Percentiles rank a stretch among this genome's conserved stretches.
Evolutionary conservation across 2,329 filamentous ascomycete genomes (phyloP).

Genomic region (Nakataea oryzae): DNA sequence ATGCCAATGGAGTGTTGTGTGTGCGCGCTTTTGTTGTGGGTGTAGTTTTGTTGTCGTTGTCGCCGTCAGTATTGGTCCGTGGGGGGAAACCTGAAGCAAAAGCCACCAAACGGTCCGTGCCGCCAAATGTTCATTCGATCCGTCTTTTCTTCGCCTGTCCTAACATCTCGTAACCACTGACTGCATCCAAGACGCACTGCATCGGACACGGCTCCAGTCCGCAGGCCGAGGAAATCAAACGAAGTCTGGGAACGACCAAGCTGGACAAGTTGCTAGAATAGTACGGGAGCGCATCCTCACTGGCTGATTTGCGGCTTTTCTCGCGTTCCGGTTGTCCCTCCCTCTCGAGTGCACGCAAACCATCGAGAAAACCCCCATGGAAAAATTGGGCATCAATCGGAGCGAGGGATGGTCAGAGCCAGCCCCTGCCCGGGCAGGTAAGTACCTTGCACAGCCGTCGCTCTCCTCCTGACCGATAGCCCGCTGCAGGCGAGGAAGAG

Average conservation of each 20-base stretch:
- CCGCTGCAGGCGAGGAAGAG: not conserved
- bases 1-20: not conserved
- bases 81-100: not conserved
- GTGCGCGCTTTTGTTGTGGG: not conserved
- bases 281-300: no score
- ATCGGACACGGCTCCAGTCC: not conserved
- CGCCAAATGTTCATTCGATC: not conserved
- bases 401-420: not conserved
- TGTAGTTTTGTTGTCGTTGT: not conserved
- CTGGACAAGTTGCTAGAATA: no score
- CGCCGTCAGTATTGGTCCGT: not conserved
- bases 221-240: not conserved
- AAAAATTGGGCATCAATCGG: not conserved
- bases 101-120: not conserved
- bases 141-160: not conserved
- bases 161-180: not conserved
- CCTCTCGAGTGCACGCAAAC: not conserved
- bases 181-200: not conserved
- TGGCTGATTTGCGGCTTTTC: not conserved
- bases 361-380: not conserved
- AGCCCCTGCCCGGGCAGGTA: not conserved
- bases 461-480: not conserved
- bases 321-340: not conserved
- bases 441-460: not conserved
- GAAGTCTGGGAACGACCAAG: not conserved